Conservation (phyloP, 176 grass and related monocot genomes). For the Elymus sibiricus region DNA sequence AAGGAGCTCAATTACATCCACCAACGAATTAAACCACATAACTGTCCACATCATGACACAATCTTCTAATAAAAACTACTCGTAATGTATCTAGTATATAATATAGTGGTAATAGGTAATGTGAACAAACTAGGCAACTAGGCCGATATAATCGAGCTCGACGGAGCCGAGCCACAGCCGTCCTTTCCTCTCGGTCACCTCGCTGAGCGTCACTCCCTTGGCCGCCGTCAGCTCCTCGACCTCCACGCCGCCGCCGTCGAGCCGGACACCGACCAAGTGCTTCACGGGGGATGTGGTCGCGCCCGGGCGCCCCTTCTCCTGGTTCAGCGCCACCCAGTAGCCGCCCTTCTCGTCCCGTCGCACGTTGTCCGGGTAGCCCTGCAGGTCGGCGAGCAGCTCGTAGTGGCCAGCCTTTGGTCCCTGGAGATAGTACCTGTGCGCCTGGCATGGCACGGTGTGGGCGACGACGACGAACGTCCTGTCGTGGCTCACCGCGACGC, state of each 20-base stretch:
- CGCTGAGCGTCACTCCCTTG: constrained; percentile 31
- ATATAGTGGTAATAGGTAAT: too few relatives aligned
- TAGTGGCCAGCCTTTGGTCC: constrained; percentile 6
- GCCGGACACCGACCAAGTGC: constrained; percentile 23
- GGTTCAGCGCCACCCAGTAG: constrained; percentile 49
- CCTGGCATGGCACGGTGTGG: neutral
- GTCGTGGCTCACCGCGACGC: too few relatives aligned
- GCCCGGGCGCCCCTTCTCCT: neutral
- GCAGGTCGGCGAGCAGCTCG: constrained; percentile 42
- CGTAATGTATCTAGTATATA: too few relatives aligned
- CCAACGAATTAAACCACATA: too few relatives aligned
- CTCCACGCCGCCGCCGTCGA: neutral
- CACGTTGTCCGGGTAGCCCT: constrained; percentile 59
- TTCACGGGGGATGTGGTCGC: neutral
- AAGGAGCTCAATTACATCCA: too few relatives aligned
- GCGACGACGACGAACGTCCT: too few relatives aligned
- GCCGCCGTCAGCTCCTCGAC: neutral
- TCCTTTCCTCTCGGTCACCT: constrained; percentile 33
- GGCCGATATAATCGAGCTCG: constrained; percentile 31
- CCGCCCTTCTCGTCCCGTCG: neutral
- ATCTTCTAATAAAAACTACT: too few relatives aligned
- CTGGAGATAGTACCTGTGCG: constrained; percentile 34
- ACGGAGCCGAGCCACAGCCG: constrained; percentile 48
- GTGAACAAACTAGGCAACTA: neutral
- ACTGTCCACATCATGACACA: too few relatives aligned